Conservation (phyloP, 345 rosid species). For the Citrus unshiu region DNA sequence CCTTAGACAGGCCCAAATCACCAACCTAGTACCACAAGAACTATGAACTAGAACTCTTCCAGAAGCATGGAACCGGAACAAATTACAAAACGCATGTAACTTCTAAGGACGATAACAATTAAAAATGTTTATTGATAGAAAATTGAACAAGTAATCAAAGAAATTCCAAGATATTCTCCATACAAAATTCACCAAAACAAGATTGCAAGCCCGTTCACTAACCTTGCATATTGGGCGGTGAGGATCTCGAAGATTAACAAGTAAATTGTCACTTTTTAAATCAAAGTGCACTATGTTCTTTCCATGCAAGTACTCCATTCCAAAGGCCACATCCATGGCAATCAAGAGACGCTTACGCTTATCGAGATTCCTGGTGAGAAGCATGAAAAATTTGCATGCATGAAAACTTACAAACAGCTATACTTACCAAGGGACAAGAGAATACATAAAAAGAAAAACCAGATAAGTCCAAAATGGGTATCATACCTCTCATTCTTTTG, state of each 20-base stretch:
- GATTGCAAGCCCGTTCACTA: constrained; percentile 6
- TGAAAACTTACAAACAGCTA: background rate
- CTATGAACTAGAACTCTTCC: background rate
- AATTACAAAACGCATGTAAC: background rate
- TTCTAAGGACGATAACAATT: background rate
- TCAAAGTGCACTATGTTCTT: constrained; percentile 71
- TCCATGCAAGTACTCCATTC: constrained; percentile 74
- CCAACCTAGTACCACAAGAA: constrained; percentile 42
- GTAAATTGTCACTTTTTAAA: constrained; percentile 70
- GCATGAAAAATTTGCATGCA: background rate
- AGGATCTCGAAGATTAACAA: constrained; percentile 70
- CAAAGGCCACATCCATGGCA: constrained; percentile 74
- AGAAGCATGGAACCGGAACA: background rate
- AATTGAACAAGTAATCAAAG: background rate
- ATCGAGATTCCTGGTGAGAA: constrained; percentile 46
- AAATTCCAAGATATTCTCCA: background rate
- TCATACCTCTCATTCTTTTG: constrained; percentile 54
- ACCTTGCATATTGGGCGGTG: constrained; percentile 79
- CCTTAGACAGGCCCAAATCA: constrained; percentile 64
- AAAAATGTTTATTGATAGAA: background rate
- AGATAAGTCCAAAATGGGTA: background rate
- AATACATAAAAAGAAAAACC: background rate
- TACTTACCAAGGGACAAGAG: background rate
- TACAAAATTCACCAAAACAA: background rate
- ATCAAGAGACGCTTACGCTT: constrained; percentile 55